Evolutionary conservation across 306 rosid species (phyloP), one percentile per base, ranked within the genome.

Genomic region (Vigna hirtella): DNA sequence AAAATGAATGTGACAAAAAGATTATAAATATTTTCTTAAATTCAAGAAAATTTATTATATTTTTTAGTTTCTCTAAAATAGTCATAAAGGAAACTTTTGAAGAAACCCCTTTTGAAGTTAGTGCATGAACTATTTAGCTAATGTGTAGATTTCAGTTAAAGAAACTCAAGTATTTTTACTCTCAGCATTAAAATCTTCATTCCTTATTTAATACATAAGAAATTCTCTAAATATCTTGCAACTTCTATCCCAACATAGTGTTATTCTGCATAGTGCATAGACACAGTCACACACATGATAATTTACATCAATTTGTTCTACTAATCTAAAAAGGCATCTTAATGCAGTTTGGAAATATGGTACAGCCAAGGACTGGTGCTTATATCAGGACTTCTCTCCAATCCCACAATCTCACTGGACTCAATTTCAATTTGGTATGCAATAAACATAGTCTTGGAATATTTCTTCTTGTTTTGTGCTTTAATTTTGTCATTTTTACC

Each of bases 291-390:
- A 20, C 32, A 22, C 64, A 24, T 57, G 15, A 58, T 12, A 13
- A 26, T 26, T 28, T 62, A 16, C 47, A 14, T 69, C 4, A 59
- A 49, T 49, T 8, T 38, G 72, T 74, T 67, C 30, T 52, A 45
- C 14, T 57, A 38, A 50, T 17, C 22, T 81, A 5, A 66, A 10
- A 26, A 28, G 61, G 68, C 26, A 70, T 55, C 45, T 66, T 53
- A 16, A 24, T 83, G 85, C 63, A 86, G 92, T 80, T 89, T 93
- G 91, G 96, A 93, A 91, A 88, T 89, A 87, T 93, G 97, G 93
- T 93, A 90, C 83, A 85, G 16, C 77, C 97, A 89, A 28, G 92
- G 91, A 61, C 89, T 93, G n/a, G 91, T 90, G 43, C 89, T 89
- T 48, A 82, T 93, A 83, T 90, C 96, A 79, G 97, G 97, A 48